Percentiles rank a stretch among this genome's conserved stretches.
These are phyloP conservation scores for Wickerhamiella cacticola DNA, from an alignment of 805 yeast genomes.

Conservation along the genomic window DNA sequence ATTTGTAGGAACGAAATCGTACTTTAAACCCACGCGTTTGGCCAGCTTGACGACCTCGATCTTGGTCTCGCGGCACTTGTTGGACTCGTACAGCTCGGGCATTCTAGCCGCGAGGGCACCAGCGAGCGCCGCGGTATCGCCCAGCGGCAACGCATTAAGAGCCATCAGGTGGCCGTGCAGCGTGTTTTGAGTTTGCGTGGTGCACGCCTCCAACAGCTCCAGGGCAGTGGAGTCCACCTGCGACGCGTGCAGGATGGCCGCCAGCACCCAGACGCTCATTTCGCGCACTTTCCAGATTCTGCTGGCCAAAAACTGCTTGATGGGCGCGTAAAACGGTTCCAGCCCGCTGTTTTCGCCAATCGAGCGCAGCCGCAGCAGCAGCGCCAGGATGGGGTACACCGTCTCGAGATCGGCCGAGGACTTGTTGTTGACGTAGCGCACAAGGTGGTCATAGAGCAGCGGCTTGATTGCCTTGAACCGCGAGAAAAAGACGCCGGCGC, in stretches of 20 bases:
- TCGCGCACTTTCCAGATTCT: slow-evolving; percentile 76
- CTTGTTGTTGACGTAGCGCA: slow-evolving; percentile 26
- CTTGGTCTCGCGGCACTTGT: slow-evolving; percentile 15
- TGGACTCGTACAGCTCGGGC: background rate
- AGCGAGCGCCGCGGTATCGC: background rate
- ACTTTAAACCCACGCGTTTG: background rate
- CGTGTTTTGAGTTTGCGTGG: slow-evolving; percentile 6
- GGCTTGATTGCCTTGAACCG: slow-evolving; percentile 44
- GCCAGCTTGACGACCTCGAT: slow-evolving; percentile 14
- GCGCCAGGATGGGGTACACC: slow-evolving; percentile 62
- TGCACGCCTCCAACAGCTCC: slow-evolving; percentile 21
- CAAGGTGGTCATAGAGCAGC: slow-evolving; percentile 31
- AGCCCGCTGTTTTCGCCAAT: slow-evolving; percentile 44
- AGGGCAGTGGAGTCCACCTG: slow-evolving; percentile 25
- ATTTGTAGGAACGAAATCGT: background rate
- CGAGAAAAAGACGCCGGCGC: slow-evolving; percentile 61
- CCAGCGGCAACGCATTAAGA: background rate
- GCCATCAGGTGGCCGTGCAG: slow-evolving; percentile 14
- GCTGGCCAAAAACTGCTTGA: slow-evolving; percentile 40
- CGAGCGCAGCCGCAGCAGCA: slow-evolving; percentile 56
- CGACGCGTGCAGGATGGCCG: slow-evolving; percentile 33
- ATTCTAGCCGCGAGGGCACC: background rate
- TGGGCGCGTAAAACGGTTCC: slow-evolving; percentile 39
- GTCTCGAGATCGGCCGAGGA: slow-evolving; percentile 33
- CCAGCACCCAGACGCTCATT: slow-evolving; percentile 63